Evolutionary conservation across 768 basidiomycete genomes (phyloP), one percentile per base, ranked within the genome.

Genomic region (Suillus fuscotomentosus): DNA sequence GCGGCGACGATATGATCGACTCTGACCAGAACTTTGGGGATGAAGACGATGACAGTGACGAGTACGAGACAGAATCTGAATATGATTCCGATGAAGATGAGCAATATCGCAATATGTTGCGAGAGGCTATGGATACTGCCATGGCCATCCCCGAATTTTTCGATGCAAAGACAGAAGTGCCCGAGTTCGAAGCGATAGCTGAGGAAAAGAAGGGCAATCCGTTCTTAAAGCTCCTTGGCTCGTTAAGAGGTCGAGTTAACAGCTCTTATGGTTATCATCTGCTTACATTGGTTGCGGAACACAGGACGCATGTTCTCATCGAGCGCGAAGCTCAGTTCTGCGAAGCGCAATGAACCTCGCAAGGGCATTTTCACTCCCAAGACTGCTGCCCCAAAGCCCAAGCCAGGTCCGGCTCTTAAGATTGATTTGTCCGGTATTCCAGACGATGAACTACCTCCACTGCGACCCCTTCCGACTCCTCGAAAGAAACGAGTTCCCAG

Each of bases 1-100:
- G 70, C 8, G 78, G 83, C 13, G 78, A 77, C 3, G 82, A 84
- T 10, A 31, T 60, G 14, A 59, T 57, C 17, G 63, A 63, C 27
- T 66, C 65, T 24, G 79, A 78, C 3, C 53, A 54, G 34, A 76
- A 78, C 17, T 73, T 72, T 10, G 79, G 78, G 14, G 73, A 71
- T 36, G 77, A 76, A 36, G 76, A 76, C 54, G 76, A 78, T 31
- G 76, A 78, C 13, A 76, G 75, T 5, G 75, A 77, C 8, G 72
- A 70, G 8, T 67, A 72, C 13, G 74, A 75, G 17, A 77, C 80
- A 15, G 82, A 81, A 54, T 82, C 76, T 50, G 83, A 75, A 7
- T 88, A 89, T 70, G 84, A 91, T 68, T 84, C 84, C 5, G 91
- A 90, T 54, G 84, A 88, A 64, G 90, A 90, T 66, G 90, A 89